Conservation (phyloP, 176 grass and related monocot genomes). For the Carex littledalei region DNA sequence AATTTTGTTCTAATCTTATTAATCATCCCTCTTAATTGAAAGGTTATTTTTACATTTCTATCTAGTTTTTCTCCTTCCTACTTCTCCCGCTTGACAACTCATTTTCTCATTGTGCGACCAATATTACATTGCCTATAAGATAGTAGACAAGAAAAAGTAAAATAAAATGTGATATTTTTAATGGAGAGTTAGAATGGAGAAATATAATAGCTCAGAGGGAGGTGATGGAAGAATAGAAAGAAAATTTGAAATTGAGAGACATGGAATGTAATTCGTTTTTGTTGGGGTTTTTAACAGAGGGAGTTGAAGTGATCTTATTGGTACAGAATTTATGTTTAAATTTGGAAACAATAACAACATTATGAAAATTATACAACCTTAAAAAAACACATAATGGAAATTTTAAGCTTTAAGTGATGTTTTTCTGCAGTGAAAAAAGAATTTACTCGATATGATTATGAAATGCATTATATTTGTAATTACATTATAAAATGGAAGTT, state of each 20-base stretch:
- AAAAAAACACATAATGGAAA: too few species aligned
- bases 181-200: background rate
- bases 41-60: background rate
- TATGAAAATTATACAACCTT: too few species aligned
- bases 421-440: background rate
- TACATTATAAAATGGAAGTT: background rate
- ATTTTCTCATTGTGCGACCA: background rate
- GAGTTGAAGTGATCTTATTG: background rate
- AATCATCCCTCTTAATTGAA: background rate
- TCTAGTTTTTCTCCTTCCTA: background rate
- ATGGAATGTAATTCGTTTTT: background rate
- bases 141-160: background rate
- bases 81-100: background rate
- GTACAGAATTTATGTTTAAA: background rate
- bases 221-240: background rate
- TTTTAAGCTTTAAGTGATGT: background rate
- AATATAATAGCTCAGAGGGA: background rate
- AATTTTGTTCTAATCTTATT: background rate
- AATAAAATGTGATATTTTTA: background rate
- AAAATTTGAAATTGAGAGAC: background rate
- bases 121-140: background rate
- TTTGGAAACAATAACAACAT: background rate
- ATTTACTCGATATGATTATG: background rate
- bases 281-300: background rate
- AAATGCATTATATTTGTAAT: background rate